Base-by-base conservation (phyloP, 2,329 filamentous ascomycete genomes). In the Endoconidiophora laricicola region DNA sequence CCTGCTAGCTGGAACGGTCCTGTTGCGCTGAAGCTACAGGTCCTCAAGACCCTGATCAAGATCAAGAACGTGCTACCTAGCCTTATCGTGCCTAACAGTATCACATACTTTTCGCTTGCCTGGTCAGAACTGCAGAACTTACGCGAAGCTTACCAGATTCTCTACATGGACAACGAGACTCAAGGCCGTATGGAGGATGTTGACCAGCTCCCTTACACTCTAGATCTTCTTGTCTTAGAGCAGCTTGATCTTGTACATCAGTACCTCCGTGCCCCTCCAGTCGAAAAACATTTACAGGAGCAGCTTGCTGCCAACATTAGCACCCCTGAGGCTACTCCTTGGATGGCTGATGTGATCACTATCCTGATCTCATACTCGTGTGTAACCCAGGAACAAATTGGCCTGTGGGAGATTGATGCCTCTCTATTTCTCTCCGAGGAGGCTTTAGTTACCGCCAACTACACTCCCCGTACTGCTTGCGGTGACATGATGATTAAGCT, bases 401-500 rank as follows among this genome's bases (percentile, higher is more conserved):
- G 85, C 6, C 67, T 98, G 7, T 98, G 91, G 91, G 86, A 95
- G 58, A 86, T 95, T 55, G 91, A 98, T 63, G 83, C 93, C 57
- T 96, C 94, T 52, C 75, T 98, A 2, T 98, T 93, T 65, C 72
- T 98, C 44, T 90, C 87, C 1, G 91, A 98, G 64, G 90, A 96
- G 66, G 90, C 86, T 2, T 90, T 87, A 2, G 83, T 95, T 16
- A 94, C 87, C 10, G 85, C 88, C 29, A 96, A 96, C 63, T 98
- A 96, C 66, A 95, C 91, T 0, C 85, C 91, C 12, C 79, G 91
- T 57, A 94, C 86, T 16, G 91, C 90, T 39, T 91, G 86, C 55
- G 88, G 87, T 45, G 91, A 96, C 62, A 69, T 98, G 45, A 74
- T 94, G 24, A 87, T 94, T 65, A 95, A 94, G 66, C 71, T 94